Conservation (phyloP, 2,329 filamentous ascomycete species). For the Hortaea sp. region DNA sequence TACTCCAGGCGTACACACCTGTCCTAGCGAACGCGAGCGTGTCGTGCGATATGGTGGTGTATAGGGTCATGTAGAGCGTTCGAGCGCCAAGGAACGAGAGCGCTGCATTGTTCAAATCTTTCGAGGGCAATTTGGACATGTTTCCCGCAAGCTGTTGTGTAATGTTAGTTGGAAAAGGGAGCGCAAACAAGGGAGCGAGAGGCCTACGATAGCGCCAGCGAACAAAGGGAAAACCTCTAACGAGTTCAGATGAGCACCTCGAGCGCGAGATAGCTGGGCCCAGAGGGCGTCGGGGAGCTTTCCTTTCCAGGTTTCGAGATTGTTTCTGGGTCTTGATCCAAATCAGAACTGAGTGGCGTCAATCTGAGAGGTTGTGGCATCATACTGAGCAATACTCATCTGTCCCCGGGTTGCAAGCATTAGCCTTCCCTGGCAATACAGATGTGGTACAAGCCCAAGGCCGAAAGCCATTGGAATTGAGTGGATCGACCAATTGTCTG, state of each 20-base stretch:
- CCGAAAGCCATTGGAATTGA: constrained; percentile 16
- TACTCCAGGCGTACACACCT: constrained; percentile 16
- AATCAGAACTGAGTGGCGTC: too few species aligned
- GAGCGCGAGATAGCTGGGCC: constrained; percentile 13
- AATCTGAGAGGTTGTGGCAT: too few species aligned
- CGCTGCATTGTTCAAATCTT: constrained; percentile 13
- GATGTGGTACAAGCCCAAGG: constrained; percentile 14
- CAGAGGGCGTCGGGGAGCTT: constrained; percentile 14
- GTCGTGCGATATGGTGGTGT: constrained; percentile 13
- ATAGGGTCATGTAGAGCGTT: constrained; percentile 13
- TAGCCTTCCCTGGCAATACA: constrained; percentile 13
- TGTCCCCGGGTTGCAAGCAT: constrained; percentile 15
- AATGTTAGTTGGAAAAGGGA: too few species aligned
- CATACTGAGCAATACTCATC: constrained; percentile 10
- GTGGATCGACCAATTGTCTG: constrained; percentile 15
- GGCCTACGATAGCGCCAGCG: constrained; percentile 24
- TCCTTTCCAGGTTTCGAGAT: constrained; percentile 17
- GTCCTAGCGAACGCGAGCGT: constrained; percentile 14
- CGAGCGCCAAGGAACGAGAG: constrained; percentile 13
- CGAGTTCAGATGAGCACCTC: constrained; percentile 36
- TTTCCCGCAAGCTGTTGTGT: constrained; percentile 12
- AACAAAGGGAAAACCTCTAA: constrained; percentile 36
- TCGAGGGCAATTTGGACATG: constrained; percentile 9
- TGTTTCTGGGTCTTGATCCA: constrained; percentile 11
- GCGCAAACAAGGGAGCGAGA: too few species aligned